These are phyloP conservation scores for Candida orba DNA, from an alignment of 805 yeast genomes.

Conservation along the genomic window DNA sequence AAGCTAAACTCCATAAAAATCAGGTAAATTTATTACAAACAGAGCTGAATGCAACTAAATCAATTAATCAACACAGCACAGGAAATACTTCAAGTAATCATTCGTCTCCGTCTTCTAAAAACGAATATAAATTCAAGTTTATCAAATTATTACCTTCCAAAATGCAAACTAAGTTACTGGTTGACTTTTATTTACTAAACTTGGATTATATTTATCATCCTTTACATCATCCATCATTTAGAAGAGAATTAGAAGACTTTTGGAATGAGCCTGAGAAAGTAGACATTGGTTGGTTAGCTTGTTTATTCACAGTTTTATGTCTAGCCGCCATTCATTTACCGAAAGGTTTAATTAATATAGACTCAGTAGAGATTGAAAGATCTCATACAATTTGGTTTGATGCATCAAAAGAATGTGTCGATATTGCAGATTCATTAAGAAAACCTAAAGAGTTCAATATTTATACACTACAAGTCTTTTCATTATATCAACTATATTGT, in stretches of 20 bases:
- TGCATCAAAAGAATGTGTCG: conserved; percentile 21
- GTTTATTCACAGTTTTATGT: conserved; percentile 18
- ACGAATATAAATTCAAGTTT: conserved; percentile 15
- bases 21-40: conserved; percentile 8
- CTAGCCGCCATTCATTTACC: conserved; percentile 24
- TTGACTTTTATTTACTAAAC: conserved; percentile 22
- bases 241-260: conserved; percentile 11
- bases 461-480: conserved; percentile 20
- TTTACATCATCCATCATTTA: conserved; percentile 24
- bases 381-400: conserved; percentile 23
- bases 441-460: conserved; percentile 13
- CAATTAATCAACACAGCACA: neutral
- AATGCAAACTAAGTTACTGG: conserved; percentile 19
- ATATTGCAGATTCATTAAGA: conserved; percentile 14
- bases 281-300: conserved; percentile 21
- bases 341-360: conserved; percentile 20
- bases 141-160: conserved; percentile 19
- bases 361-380: conserved; percentile 18
- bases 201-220: conserved; percentile 26
- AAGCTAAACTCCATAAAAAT: conserved; percentile 7
- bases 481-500: conserved; percentile 23
- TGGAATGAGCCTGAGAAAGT: conserved; percentile 18
- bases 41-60: conserved; percentile 5
- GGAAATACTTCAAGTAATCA: conserved; percentile 1
- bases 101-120: conserved; percentile 1